Base-by-base conservation (phyloP, 441 rosid genomes). In the Sinapis alba region DNA sequence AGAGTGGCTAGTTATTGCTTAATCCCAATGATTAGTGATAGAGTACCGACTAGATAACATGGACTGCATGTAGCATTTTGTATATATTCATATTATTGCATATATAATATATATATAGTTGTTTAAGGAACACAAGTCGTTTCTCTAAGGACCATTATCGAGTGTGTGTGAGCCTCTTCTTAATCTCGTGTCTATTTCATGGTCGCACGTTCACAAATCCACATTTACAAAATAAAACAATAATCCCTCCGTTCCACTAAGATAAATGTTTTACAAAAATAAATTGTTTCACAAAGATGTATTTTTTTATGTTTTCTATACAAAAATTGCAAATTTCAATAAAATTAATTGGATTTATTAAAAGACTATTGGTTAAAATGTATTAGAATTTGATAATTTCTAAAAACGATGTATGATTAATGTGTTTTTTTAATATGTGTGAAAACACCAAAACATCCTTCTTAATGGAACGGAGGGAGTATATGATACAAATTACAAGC, bases 91-190 rank as follows among this genome's bases (percentile, higher is more conserved):
- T 56, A 23, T 15, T 21, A 15, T 50, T 50, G 11, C 56, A 43
- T 43, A 18, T 43, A 13, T 43, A 16, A n/a, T 2, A 8, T 8
- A 27, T 54, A 56, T n/a, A 60, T 16, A 65, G 34, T 65, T 45
- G 15, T 23, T 76, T 76, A 76, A 76, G 79, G 79, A 63, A 54
- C 62, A 69, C 79, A 76, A 69, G 65, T 76, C 64, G 43, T 72
- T 69, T 61, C 62, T 68, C 30, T 50, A 71, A 45, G n/a, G n/a
- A 56, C 8, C 41, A 41, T 53, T 21, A 50, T 75, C 16, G 28
- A 50, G 60, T 69, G 69, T 61, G 15, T 71, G 32, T 28, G 20
- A 41, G 67, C 12, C 56, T 43, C 47, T 27, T 19, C 53, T 23
- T 60, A 30, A 23, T 60, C 20, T 23, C 56, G n/a, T 74, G 78